Base-by-base conservation (phyloP, 495 filamentous ascomycete genomes). In the Lepidopterella palustris region DNA sequence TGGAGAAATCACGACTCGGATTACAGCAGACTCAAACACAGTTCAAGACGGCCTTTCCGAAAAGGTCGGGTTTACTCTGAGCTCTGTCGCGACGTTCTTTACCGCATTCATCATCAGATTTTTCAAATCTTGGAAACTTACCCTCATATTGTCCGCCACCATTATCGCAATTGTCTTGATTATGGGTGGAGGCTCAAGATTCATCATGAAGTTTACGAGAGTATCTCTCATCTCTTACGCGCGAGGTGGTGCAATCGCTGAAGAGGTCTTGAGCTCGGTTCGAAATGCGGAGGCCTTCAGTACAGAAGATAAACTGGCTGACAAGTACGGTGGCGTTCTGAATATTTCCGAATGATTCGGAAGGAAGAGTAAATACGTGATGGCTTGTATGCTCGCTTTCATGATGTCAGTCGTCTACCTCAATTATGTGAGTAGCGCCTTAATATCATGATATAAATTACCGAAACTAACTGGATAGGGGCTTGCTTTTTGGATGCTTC, bases 401-500 rank as follows among this genome's bases (percentile, higher is more conserved):
- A 88, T 96, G 84, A 89, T 96, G 76, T 75, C 81, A 57, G 76
- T 92, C 57, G 80, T 97, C 60, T 96, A 89, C 68, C 72, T 91
- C 39, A 93, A 91, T 72, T 96, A 96, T 23, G 45, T 49, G 24
- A 23, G 45, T 49, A 11, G 10, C 3, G 18, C 35, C 10, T 42
- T 4, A 15, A n/a, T 6, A 39, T 39, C 52, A 74, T 76, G 45
- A 87, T 95, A 83, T 89, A 95, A 76, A 75, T 80, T 57, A n/a
- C n/a, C 76, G 91, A 58, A 80, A 96, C 61, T 96, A 89, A 67
- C 72, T 90, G 32, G 90, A 72, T 95, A 96, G 29, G 67, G 63
- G 8, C 81, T 97, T 39, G 85, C 89, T 40, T 97, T 96, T 76
- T 97, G 92, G 92, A 87, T 90, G 79, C n/a, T n/a, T 90, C 86